These are phyloP conservation scores for Darksidea phi DNA, from an alignment of 495 filamentous ascomycete genomes.

Conservation along the genomic window DNA sequence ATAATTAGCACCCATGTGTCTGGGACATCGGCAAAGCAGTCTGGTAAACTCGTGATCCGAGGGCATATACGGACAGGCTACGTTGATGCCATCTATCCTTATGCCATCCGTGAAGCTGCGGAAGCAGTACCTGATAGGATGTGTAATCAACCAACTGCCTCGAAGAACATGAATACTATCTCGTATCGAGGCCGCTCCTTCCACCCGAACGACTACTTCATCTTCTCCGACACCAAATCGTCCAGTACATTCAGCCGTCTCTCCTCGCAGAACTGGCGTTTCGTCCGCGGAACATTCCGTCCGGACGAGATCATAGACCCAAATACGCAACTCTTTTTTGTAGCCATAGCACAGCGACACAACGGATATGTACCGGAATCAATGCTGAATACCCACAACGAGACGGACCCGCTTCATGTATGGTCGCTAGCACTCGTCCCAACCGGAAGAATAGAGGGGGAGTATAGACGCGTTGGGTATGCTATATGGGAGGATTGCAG, in stretches of 20 bases:
- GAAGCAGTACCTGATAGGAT: not conserved
- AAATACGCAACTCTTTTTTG: not conserved
- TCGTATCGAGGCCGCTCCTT: not conserved
- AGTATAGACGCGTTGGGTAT: slow-evolving; percentile 1
- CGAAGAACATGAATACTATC: not conserved
- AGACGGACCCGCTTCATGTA: not conserved
- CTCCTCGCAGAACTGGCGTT: not conserved
- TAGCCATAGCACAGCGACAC: not conserved
- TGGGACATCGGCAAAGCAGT: not conserved
- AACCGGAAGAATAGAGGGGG: not conserved
- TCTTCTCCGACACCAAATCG: not conserved
- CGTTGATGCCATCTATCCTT: slow-evolving; percentile 6
- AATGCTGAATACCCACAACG: not conserved
- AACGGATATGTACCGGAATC: not conserved
- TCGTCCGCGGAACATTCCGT: not conserved
- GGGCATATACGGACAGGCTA: slow-evolving; percentile 6
- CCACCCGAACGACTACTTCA: not conserved
- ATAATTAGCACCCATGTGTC: not conserved
- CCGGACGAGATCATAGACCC: not conserved
- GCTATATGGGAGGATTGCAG: not conserved
- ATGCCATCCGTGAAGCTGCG: slow-evolving; percentile 1
- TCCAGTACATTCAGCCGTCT: not conserved
- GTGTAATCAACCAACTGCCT: not conserved
- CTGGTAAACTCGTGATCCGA: not conserved
- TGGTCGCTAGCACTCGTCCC: not conserved